Conservation (phyloP, 2,329 filamentous ascomycete species). For the Albifimbria verrucaria region DNA sequence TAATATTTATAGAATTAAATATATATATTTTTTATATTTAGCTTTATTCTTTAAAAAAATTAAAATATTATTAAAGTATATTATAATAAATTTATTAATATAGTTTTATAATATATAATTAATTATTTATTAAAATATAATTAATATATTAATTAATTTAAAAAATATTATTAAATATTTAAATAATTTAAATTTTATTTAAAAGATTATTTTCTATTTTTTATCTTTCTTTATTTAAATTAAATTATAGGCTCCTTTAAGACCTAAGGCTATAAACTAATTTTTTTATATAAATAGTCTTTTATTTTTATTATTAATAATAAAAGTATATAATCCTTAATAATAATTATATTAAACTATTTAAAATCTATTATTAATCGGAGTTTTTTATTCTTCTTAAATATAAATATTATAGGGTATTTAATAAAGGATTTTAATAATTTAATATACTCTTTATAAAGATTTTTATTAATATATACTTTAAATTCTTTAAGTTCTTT, state of each 20-base stretch:
- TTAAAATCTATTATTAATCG: neutral
- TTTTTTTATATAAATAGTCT: neutral
- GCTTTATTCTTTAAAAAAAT: neutral
- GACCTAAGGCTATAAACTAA: too few species aligned
- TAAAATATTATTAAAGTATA: slow-evolving; percentile 7
- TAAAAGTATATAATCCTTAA: neutral
- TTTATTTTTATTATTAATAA: neutral
- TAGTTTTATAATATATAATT: neutral
- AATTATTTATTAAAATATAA: neutral
- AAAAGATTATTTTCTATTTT: neutral
- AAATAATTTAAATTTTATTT: too few species aligned
- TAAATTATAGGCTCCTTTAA: neutral
- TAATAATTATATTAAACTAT: neutral
- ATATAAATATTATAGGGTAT: neutral
- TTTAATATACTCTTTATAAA: neutral
- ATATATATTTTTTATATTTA: neutral
- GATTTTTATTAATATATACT: neutral
- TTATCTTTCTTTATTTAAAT: neutral
- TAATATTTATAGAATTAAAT: neutral
- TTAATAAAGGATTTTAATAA: neutral
- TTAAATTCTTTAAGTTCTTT: neutral
- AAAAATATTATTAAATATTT: too few species aligned
- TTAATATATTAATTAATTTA: neutral
- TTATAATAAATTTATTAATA: neutral
- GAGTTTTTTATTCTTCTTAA: neutral